Base-by-base conservation (phyloP, 2,329 filamentous ascomycete species). In the Hypoxylon sp. region DNA sequence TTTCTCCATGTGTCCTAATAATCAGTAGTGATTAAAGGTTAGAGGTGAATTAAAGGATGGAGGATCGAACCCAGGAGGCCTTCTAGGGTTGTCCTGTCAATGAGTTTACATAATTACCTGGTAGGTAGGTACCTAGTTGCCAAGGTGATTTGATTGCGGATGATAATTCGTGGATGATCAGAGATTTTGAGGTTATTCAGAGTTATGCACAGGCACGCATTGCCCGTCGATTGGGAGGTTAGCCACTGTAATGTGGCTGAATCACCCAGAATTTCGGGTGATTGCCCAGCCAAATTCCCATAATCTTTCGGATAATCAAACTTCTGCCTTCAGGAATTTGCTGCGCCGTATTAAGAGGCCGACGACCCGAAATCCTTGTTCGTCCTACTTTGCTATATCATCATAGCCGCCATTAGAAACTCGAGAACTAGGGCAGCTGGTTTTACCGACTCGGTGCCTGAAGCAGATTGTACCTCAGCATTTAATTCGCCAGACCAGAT, bases 241-340 rank as follows among this genome's bases (percentile, higher is more conserved):
- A 45, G 39, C 4, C 52, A 19, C 25, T 32, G 27, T 7, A 32
- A 23, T 21, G 12, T 9, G 27, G 52, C 12, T n/a, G 52, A 27
- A 54, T 45, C 52, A 54, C 45, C 50, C 32, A n/a, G 32, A 27
- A 3, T 16, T 39, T 52, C 32, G 34, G 34, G 23, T 41, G 23
- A 43, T 23, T 30, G 43, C 8, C 27, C 14, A 19, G 23, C 34
- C 23, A 30, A 52, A 27, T 16, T 47, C 45, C 12, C 21, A 25
- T 21, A 39, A 9, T 27, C n/a, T 34, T 53, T 41, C 14, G 3
- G 45, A 12, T 19, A 29, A 54, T 54, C 19, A 54, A 12, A 41
- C 23, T 53, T 34, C 23, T 29, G 16, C 23, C 32, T 23, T 16
- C 5, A 29, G 43, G 50, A 34, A 37, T 41, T 53, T 41, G 51